These are phyloP conservation scores for Oidium heveae DNA, from an alignment of 2,329 filamentous ascomycete genomes.

Conservation along the genomic window DNA sequence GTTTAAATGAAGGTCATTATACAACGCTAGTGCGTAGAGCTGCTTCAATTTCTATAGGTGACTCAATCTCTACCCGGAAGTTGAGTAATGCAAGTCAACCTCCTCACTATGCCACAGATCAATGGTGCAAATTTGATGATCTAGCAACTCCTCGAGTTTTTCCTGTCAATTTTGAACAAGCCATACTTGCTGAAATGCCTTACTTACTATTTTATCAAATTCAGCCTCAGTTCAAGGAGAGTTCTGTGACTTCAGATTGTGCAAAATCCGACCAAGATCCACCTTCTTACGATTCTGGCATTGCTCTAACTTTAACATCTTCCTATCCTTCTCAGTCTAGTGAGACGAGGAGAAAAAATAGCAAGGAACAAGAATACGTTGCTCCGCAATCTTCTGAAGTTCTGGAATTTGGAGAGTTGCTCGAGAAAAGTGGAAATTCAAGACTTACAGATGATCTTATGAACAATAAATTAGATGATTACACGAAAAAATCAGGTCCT, in stretches of 20 bases:
- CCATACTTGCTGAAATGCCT: slow-evolving; percentile 66
- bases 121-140: slow-evolving; percentile 88
- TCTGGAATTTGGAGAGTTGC: slow-evolving; percentile 13
- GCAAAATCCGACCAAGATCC: slow-evolving; percentile 13
- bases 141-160: slow-evolving; percentile 44
- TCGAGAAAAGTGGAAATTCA: slow-evolving; percentile 17
- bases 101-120: slow-evolving; percentile 41
- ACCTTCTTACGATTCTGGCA: slow-evolving; percentile 27
- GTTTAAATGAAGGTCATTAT: slow-evolving; percentile 76
- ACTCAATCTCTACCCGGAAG: slow-evolving; percentile 25
- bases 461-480: slow-evolving; percentile 22
- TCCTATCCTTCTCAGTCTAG: background rate
- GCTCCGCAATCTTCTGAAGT: slow-evolving; percentile 14
- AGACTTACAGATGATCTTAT: slow-evolving; percentile 16
- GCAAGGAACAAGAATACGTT: slow-evolving; percentile 19
- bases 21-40: slow-evolving; percentile 60
- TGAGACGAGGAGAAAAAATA: slow-evolving; percentile 9
- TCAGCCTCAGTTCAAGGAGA: slow-evolving; percentile 41
- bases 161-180: slow-evolving; percentile 52
- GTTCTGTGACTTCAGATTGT: background rate
- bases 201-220: slow-evolving; percentile 94
- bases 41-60: slow-evolving; percentile 32
- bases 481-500: slow-evolving; percentile 1
- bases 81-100: slow-evolving; percentile 20
- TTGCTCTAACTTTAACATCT: slow-evolving; percentile 4